These are phyloP conservation scores for Spironucleus salmonicida DNA, from an alignment of 208 protist species.

Conservation along the genomic window DNA sequence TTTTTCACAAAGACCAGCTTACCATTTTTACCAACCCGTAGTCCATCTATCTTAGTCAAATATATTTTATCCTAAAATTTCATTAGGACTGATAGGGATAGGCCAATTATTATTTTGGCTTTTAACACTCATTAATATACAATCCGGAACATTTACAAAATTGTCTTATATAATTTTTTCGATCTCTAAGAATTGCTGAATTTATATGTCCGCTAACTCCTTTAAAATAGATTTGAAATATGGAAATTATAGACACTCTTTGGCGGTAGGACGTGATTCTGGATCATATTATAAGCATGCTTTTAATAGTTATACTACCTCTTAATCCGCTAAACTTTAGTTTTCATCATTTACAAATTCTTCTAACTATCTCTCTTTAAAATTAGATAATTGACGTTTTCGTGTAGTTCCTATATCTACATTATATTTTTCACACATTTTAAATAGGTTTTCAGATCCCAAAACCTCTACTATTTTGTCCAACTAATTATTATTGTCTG, in stretches of 20 bases:
- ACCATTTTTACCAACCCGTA: too few relatives aligned
- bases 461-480: constrained; percentile 41
- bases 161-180: too few relatives aligned
- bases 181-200: constrained; percentile 8
- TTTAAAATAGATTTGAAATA: constrained; percentile 79
- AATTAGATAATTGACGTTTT: not conserved
- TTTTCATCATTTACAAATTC: constrained; percentile 65
- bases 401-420: not conserved
- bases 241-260: constrained; percentile 89
- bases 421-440: constrained; percentile 37
- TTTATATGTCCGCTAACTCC: constrained; percentile 32
- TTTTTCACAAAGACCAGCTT: too few relatives aligned
- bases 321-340: constrained; percentile 72
- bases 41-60: too few relatives aligned
- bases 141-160: too few relatives aligned
- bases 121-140: too few relatives aligned
- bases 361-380: not conserved
- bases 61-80: too few relatives aligned
- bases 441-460: constrained; percentile 33
- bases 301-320: constrained; percentile 91
- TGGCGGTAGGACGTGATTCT: constrained; percentile 76
- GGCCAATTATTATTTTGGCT: too few relatives aligned
- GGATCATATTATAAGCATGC: constrained; percentile 87
- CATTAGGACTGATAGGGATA: too few relatives aligned
- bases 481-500: constrained; percentile 39